phyloP scores from a whole-genome alignment of 108 stramenopile genomes.

The Cyclotella baltica region DNA sequence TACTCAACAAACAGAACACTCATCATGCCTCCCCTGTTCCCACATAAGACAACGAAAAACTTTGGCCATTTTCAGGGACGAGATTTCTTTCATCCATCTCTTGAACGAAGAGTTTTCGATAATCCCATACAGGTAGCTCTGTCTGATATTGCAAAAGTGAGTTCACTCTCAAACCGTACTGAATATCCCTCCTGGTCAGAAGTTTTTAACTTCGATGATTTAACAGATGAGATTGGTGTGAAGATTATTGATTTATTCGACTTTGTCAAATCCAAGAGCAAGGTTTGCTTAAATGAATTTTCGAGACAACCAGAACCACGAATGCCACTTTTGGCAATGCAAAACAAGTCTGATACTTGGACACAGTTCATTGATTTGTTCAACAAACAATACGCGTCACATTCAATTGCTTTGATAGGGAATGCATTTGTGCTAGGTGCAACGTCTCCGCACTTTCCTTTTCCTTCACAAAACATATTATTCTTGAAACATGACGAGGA shows the following conservation, averaged over 20 bases:
- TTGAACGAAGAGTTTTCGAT: no score
- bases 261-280: background rate
- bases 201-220: background rate
- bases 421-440: background rate
- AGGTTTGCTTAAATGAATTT: background rate
- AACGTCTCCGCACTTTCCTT: no score
- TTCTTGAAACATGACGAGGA: background rate
- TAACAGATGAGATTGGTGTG: background rate
- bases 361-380: background rate
- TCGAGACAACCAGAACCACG: background rate
- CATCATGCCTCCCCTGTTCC: no score
- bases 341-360: background rate
- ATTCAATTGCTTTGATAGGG: background rate
- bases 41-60: no score
- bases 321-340: background rate
- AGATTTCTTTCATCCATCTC: no score
- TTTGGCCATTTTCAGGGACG: no score
- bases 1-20: no score
- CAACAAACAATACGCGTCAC: background rate
- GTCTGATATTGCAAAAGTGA: no score
- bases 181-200: conserved; percentile 9
- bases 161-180: no score
- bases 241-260: conserved; percentile 1
- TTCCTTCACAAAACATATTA: background rate
- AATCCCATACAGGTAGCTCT: no score